Percentiles rank a stretch among this genome's conserved stretches.
These are phyloP conservation scores for Aureobasidium sp. DNA, from an alignment of 2,329 filamentous ascomycete species.

Conservation along the genomic window DNA sequence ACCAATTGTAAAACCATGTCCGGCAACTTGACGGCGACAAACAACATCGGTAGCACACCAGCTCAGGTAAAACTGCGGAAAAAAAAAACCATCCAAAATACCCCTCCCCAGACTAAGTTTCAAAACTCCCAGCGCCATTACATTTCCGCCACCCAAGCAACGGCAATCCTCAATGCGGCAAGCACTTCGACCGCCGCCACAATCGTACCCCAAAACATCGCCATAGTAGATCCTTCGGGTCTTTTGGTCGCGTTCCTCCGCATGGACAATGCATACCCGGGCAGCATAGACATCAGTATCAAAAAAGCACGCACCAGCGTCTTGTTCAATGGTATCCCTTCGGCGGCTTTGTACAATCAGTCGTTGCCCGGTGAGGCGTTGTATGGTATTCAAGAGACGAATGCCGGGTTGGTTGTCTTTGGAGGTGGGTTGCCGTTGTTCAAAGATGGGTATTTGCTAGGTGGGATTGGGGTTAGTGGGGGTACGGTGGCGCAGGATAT, in stretches of 20 bases:
- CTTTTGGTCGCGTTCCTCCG: slow-evolving; percentile 27
- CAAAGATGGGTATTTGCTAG: slow-evolving; percentile 23
- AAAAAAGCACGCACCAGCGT: slow-evolving; percentile 27
- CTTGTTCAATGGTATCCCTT: slow-evolving; percentile 26
- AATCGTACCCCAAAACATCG: slow-evolving; percentile 25
- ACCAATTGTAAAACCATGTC: neutral
- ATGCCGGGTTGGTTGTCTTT: slow-evolving; percentile 26
- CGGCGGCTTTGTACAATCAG: slow-evolving; percentile 21
- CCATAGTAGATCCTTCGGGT: slow-evolving; percentile 24
- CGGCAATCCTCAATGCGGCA: slow-evolving; percentile 23
- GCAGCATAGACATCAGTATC: slow-evolving; percentile 25
- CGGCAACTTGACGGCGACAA: slow-evolving; percentile 2
- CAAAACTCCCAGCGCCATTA: slow-evolving; percentile 21
- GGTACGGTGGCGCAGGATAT: slow-evolving; percentile 26
- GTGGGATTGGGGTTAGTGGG: slow-evolving; percentile 27
- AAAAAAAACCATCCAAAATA: too few species aligned
- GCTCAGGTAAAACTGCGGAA: neutral
- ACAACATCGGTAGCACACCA: slow-evolving; percentile 3
- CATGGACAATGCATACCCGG: slow-evolving; percentile 27
- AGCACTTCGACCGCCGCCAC: slow-evolving; percentile 13
- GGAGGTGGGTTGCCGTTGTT: slow-evolving; percentile 25
- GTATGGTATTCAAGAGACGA: slow-evolving; percentile 24
- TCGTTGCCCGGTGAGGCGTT: neutral
- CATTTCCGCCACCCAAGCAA: slow-evolving; percentile 23
- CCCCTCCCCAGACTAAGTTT: too few species aligned